Evolutionary conservation across 1,284 basidiomycete genomes (phyloP), one percentile per base, ranked within the genome.

Genomic region (Takashimella tepidaria): DNA sequence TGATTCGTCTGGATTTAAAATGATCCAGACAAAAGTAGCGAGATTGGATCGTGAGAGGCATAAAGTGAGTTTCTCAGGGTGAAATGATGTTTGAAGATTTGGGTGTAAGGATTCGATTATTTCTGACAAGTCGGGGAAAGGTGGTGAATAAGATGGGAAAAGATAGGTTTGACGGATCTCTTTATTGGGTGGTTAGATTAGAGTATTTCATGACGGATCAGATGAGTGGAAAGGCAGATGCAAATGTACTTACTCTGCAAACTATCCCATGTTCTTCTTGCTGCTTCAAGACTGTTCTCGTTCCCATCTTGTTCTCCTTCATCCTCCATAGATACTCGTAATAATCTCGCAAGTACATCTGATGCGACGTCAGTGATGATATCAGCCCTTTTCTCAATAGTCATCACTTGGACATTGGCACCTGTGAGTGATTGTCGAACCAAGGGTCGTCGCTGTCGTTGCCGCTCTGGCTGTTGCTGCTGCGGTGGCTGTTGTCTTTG

Each of bases 1-100:
- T 11, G 63, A 62, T 41, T 60, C 54, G 37, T 68, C 68, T 1
- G 68, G 66, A n/a, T 56, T 40, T 2, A 65, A 25, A 26, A 70
- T 59, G 10, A 56, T 52, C 45, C 51, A 67, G 16, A 66, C 51
- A 37, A 70, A 66, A 3, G 61, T 67, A 8, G 60, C 58, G 10
- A 70, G 58, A 37, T 67, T 70, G 16, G 61, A 65, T 11, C 59
- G 43, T 13, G 50, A 45, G n/a, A 63, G 37, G 1, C 61, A 54
- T 3, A 51, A 22, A 16, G 26, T 43, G 1, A 67, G 31, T 4
- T 41, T 37, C 19, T 23, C 31, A n/a, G 53, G 41, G 25, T 63
- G 25, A 16, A 62, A n/a, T 19, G 31, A 26, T 3, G 49, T 40
- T 37, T 37, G 54, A 8, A 59, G 42, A 5, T 50, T 43, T 1